These are phyloP conservation scores for Dryas octopetala DNA, from an alignment of 306 rosid species.

Conservation along the genomic window DNA sequence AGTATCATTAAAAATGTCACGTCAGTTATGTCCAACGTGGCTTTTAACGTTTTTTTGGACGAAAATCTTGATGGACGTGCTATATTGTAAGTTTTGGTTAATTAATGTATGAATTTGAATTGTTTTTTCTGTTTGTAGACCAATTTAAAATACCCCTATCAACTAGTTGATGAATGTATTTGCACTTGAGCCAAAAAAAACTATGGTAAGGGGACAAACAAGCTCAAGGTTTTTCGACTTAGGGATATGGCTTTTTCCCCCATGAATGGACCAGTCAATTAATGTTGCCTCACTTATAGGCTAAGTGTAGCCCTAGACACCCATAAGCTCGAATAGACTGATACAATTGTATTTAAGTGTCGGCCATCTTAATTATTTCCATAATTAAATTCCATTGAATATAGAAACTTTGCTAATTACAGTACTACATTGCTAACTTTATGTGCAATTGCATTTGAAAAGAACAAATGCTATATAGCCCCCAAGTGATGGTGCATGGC, in stretches of 20 bases:
- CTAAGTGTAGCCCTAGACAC: neutral
- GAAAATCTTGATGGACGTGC: no score
- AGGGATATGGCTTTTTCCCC: neutral
- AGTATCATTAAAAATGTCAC: no score
- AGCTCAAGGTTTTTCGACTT: neutral
- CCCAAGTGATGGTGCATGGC: neutral
- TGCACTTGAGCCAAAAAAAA: neutral
- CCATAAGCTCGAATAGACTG: neutral
- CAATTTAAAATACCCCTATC: no score
- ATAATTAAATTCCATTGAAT: neutral
- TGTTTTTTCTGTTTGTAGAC: no score
- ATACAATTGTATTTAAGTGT: neutral
- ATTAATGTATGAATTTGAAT: no score
- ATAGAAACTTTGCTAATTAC: neutral
- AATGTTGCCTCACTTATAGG: neutral
- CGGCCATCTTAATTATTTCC: neutral
- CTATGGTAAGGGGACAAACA: neutral
- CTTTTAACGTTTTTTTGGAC: no score
- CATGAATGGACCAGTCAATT: neutral
- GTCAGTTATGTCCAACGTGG: no score
- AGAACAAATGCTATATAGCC: no score
- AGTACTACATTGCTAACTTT: no score
- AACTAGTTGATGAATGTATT: no score
- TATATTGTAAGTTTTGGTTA: no score
- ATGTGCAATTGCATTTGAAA: no score